Conservation (phyloP, 371 early-diverging fungal genomes). For the Saksenaea oblongispora region DNA sequence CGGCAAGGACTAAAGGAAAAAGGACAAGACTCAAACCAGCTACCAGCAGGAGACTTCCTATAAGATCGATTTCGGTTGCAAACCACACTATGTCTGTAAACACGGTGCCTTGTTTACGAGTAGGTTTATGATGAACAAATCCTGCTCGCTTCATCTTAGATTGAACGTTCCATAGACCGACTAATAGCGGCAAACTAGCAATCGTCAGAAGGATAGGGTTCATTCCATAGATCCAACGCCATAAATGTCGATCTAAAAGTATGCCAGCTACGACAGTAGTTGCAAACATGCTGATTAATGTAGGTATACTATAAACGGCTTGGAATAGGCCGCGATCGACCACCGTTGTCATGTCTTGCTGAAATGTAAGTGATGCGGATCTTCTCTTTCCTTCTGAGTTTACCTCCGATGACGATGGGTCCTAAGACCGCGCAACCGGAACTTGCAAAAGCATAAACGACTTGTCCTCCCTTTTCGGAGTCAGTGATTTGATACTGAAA, state of each 20-base stretch:
- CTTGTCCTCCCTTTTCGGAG: conserved; percentile 32
- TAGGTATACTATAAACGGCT: conserved; percentile 34
- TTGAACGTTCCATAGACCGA: conserved; percentile 13
- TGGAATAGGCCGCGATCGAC: conserved; percentile 41
- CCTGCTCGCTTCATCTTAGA: background rate
- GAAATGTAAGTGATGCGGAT: background rate
- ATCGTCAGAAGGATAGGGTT: conserved; percentile 15
- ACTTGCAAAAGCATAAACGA: conserved; percentile 37
- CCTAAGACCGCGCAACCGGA: conserved; percentile 33
- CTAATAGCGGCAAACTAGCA: conserved; percentile 8
- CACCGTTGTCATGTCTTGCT: conserved; percentile 31
- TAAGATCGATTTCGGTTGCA: conserved; percentile 13
- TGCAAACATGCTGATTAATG: conserved; percentile 30
- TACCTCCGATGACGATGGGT: conserved; percentile 45
- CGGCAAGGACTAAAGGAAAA: conserved; percentile 15
- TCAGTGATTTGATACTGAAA: background rate
- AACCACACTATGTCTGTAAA: background rate
- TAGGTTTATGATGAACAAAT: background rate
- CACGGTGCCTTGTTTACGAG: background rate
- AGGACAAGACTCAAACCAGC: conserved; percentile 17
- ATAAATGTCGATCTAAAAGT: conserved; percentile 13
- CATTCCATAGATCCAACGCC: conserved; percentile 35
- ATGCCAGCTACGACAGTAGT: conserved; percentile 27
- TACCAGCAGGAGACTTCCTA: conserved; percentile 16
- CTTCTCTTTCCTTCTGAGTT: background rate